Evolutionary conservation across 2,329 filamentous ascomycete genomes (phyloP), one percentile per base, ranked within the genome.

Genomic region (Thermoascus crustaceus): DNA sequence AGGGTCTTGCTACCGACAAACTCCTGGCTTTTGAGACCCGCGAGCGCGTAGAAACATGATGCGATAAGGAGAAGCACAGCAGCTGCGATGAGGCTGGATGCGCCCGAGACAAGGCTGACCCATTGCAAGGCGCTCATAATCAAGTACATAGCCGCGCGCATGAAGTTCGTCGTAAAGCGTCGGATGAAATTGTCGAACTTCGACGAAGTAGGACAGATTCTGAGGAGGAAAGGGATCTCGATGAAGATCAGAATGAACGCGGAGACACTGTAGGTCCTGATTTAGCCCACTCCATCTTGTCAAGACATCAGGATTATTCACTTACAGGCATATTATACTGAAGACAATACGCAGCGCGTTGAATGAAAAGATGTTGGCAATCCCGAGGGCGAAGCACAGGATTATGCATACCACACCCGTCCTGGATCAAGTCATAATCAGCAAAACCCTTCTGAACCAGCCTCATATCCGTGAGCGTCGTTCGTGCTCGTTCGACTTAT

Each of bases 151-250:
- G 71, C 82, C 13, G 89, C 89, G 64, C 91, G 87, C 80, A 91
- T 93, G 70, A 88, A 96, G 71, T 95, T 96, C 40, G 88, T 94
- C 45, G 86, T 86, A 70, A 98, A 85, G 55, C 77, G 81, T 64
- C 89, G 87, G 63, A 98, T 89, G 59, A 87, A 81, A 47, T 68
- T 70, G 62, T 98, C 91, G 67, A 98, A 98, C 46, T 76, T 79
- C 45, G 80, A 65, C 9, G 89, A 96, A 4, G 91, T 98, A 39
- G 91, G 91, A 70, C 91, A 98, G 68, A 98, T 95, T 65, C 91
- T 85, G 43, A 98, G 80, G 39, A 98, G 83, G 40, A 96, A 80
- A 18, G 91, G 91, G 11, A 98, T 81, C 63, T 98, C 85, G 56
- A 89, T 73, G 65, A 91, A 91, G 55, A 91, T 68, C 54, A 91